phyloP scores from a whole-genome alignment of 129 eudicot species.

The Calendula officinalis region DNA sequence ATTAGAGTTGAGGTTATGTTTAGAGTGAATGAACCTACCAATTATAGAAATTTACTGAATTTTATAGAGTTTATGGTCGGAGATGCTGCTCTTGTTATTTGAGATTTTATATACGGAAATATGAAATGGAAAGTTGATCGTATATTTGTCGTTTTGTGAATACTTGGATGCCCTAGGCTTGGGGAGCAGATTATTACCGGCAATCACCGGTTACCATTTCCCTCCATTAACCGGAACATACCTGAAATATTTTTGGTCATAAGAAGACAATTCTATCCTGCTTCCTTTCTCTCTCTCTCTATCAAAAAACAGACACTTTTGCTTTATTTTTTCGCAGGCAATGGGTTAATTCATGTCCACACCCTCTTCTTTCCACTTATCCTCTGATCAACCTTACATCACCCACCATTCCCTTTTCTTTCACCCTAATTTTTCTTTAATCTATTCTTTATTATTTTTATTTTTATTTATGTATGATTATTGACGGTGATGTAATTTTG shows the following conservation, averaged over 20 bases:
- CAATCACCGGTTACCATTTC: slow-evolving; percentile 24
- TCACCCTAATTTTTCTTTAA: neutral
- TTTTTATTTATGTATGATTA: neutral
- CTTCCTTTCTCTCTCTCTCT: slow-evolving; percentile 19
- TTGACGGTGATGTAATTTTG: neutral
- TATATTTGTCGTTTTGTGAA: no score
- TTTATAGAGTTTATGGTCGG: no score
- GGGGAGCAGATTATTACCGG: slow-evolving; percentile 41
- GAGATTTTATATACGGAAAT: no score
- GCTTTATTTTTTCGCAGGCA: slow-evolving; percentile 42
- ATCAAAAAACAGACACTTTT: slow-evolving; percentile 23
- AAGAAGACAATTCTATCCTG: slow-evolving; percentile 31
- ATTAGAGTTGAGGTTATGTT: no score
- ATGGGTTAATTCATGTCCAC: slow-evolving; percentile 71
- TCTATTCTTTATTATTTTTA: neutral
- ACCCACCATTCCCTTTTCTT: slow-evolving; percentile 22
- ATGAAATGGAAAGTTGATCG: no score
- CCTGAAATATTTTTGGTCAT: slow-evolving; percentile 37
- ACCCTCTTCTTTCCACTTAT: slow-evolving; percentile 58
- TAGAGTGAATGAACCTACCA: no score
- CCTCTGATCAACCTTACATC: slow-evolving; percentile 39
- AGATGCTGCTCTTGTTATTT: no score
- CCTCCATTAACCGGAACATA: slow-evolving; percentile 41
- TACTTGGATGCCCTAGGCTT: slow-evolving; percentile 28
- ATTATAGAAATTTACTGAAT: no score